These are phyloP conservation scores for Vaccinium darrowii DNA, from an alignment of 148 eudicot species.

Conservation along the genomic window DNA sequence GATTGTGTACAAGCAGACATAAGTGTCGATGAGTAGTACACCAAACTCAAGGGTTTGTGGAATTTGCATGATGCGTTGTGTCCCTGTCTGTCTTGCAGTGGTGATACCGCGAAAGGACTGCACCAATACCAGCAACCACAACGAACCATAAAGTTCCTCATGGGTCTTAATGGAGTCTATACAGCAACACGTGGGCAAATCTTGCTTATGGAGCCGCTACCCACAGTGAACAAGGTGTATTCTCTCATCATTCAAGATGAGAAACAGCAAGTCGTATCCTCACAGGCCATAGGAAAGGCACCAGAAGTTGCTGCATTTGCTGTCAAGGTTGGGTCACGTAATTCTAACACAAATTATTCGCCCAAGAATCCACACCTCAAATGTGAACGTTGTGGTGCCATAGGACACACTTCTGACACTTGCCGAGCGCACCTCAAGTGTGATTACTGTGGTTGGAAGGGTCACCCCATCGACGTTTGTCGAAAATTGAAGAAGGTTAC, in stretches of 20 bases:
- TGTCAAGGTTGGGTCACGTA: not conserved
- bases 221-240: not conserved
- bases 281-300: not conserved
- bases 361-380: not conserved
- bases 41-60: not conserved
- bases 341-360: not conserved
- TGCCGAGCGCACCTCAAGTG: slow-evolving; percentile 3
- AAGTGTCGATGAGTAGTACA: not conserved
- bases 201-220: not conserved
- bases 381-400: not conserved
- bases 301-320: not conserved
- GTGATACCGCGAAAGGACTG: not conserved
- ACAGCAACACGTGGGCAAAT: not conserved
- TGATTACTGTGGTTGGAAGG: not conserved
- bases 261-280: not conserved
- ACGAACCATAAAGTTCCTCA: not conserved
- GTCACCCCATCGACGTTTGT: not conserved
- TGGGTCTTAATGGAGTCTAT: not conserved
- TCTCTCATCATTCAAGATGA: slow-evolving; percentile 3
- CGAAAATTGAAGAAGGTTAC: not conserved
- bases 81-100: not conserved
- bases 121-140: not conserved
- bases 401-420: not conserved
- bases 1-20: not conserved
- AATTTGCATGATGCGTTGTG: not conserved